Base-by-base conservation (phyloP, 257 asterid genomes). In the Thymus mandschuricus region DNA sequence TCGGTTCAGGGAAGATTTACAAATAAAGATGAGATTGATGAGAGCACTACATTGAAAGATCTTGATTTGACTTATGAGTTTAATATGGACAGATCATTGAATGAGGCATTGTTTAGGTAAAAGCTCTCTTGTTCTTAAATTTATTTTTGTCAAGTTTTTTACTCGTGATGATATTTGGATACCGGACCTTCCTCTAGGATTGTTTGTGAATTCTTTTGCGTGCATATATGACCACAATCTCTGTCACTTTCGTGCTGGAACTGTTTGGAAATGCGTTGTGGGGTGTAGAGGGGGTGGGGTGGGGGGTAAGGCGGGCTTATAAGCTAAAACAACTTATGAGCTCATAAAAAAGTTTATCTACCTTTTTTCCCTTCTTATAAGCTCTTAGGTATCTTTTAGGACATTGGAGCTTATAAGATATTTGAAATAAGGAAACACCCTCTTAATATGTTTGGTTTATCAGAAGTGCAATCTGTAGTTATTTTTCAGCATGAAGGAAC, bases 1-100 rank as follows among this genome's bases (percentile, higher is more conserved):
- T 95, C 99, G 44, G 48, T 96, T 73, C 92, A 85, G 50, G 99
- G 99, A 69, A 92, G 99, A 82, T 81, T 80, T 76, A 95, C 99
- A 6, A 76, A 82, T 68, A 88, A 88, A 83, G 96, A 95, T 76
- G 58, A 84, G 79, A 81, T 89, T 54, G 85, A 81, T 66, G 97
- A 92, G 79, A 82, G 88, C 71, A 89, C 96, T 51, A 95, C 99
- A 45, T 69, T 95, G 80, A 95, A 95, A 81, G 99, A 95, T 83
- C 96, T 89, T 54, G 99, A 92, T 86, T 82, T 95, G 88, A 76
- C 76, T 27, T 95, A 83, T 76, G 98, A 86, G 83, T 92, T 95
- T 77, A 88, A 89, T 57, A 92, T 95, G 99, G 99, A 95, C 89
- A 84, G 76, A 79, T 85, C 80, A 66, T 76, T 95, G 80, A 93